phyloP scores from a whole-genome alignment of 176 grass and related monocot species.

The Saccharum officinarum region DNA sequence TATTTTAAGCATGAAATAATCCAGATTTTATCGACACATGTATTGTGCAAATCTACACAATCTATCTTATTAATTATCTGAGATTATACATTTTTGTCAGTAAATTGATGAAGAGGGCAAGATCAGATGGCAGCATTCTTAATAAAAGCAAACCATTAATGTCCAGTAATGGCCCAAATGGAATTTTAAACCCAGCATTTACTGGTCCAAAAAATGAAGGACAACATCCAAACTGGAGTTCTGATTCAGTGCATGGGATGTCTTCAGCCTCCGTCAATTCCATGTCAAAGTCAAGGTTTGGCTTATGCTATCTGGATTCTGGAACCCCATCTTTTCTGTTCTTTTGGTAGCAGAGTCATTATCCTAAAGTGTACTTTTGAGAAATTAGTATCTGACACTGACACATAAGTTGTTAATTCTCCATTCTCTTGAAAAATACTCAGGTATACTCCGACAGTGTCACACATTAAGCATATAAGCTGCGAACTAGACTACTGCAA shows the following conservation, averaged over 20 bases:
- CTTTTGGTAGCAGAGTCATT: background rate
- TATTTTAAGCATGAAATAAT: constrained; percentile 22
- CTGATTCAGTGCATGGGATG: constrained; percentile 28
- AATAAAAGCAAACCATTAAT: constrained; percentile 43
- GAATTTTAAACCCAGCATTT: constrained; percentile 42
- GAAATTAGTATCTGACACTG: constrained; percentile 6
- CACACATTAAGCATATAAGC: constrained; percentile 41
- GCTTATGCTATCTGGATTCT: constrained; percentile 32
- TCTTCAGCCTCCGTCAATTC: constrained; percentile 27
- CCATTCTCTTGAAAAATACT: constrained; percentile 30
- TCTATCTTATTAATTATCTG: constrained; percentile 25
- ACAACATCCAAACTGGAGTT: constrained; percentile 32
- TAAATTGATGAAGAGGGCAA: constrained; percentile 75
- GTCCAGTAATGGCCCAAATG: constrained; percentile 54
- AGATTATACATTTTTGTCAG: constrained; percentile 55
- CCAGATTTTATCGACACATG: constrained; percentile 22
- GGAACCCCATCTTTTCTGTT: constrained; percentile 12
- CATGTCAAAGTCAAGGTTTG: constrained; percentile 47
- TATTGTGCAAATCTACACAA: constrained; percentile 20
- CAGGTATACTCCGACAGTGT: constrained; percentile 45
- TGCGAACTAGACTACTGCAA: constrained; percentile 46
- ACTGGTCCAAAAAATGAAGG: constrained; percentile 32
- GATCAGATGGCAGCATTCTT: constrained; percentile 90
- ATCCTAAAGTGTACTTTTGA: background rate
- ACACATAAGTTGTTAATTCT: constrained; percentile 16